Evolutionary conservation across 2,329 filamentous ascomycete genomes (phyloP).

Genomic region (Pseudogymnoascus sp.): DNA sequence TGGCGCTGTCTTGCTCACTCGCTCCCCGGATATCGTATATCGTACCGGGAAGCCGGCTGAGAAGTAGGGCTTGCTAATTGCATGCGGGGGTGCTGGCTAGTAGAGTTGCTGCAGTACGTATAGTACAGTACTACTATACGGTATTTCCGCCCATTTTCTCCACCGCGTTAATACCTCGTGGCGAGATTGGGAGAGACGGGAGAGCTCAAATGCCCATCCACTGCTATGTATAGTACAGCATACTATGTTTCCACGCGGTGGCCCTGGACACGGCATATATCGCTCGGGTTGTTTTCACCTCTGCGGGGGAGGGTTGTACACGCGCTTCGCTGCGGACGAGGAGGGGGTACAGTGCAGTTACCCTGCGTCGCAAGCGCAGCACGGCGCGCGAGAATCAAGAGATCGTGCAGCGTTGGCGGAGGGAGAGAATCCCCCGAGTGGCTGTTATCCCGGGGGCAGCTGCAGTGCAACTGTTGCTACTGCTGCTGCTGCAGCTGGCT

Average conservation of each 20-base stretch:
- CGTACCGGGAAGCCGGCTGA: neutral
- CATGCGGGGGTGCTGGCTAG: neutral
- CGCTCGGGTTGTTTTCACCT: too few species aligned
- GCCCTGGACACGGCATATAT: neutral
- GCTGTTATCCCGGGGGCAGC: neutral
- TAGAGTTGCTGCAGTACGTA: too few species aligned
- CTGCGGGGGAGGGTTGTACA: neutral
- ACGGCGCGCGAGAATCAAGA: neutral
- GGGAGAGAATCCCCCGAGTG: neutral
- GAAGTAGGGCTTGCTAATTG: neutral
- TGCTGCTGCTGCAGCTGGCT: neutral
- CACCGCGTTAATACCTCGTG: too few species aligned
- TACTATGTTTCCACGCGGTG: neutral
- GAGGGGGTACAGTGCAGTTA: neutral
- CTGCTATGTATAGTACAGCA: too few species aligned
- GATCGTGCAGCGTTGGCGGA: neutral
- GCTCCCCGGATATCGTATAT: neutral
- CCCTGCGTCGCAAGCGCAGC: neutral
- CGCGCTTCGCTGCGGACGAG: neutral
- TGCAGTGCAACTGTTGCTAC: too few species aligned
- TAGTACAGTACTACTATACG: too few species aligned
- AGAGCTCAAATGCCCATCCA: too few species aligned
- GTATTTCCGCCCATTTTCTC: neutral
- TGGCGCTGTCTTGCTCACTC: neutral
- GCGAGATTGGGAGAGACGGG: too few species aligned